A percentile compares a stretch with the other conserved stretches of the same genome.
These are phyloP conservation scores for Trypanosoma scelopori DNA, from an alignment of 208 protist genomes.

Conservation along the genomic window DNA sequence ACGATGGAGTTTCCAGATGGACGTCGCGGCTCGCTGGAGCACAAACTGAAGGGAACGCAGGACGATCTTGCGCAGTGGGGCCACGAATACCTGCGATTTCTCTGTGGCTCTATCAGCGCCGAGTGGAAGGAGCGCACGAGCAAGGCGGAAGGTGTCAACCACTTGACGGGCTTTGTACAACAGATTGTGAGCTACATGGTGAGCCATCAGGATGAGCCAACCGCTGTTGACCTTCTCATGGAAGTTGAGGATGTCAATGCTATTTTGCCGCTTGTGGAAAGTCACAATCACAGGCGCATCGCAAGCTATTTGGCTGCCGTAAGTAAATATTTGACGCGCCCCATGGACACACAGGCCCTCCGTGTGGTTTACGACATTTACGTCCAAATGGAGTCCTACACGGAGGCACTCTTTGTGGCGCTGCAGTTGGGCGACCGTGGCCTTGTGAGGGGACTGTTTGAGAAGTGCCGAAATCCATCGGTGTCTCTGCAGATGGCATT, in stretches of 20 bases:
- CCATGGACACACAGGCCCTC: slow-evolving; percentile 92
- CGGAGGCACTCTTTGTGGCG: slow-evolving; percentile 90
- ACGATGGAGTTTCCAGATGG: slow-evolving; percentile 89
- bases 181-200: slow-evolving; percentile 96
- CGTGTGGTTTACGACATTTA: slow-evolving; percentile 93
- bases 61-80: slow-evolving; percentile 97
- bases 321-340: slow-evolving; percentile 95
- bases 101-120: slow-evolving; percentile 93
- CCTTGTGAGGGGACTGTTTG: slow-evolving; percentile 80
- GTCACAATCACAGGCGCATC: slow-evolving; percentile 95
- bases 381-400: slow-evolving; percentile 86
- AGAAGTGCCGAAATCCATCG: slow-evolving; percentile 58
- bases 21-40: slow-evolving; percentile 88
- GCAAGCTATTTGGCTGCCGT: slow-evolving; percentile 94
- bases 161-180: slow-evolving; percentile 90
- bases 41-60: slow-evolving; percentile 94
- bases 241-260: slow-evolving; percentile 93
- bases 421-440: slow-evolving; percentile 85
- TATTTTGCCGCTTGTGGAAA: slow-evolving; percentile 92
- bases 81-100: slow-evolving; percentile 98
- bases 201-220: slow-evolving; percentile 95
- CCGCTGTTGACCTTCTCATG: slow-evolving; percentile 98
- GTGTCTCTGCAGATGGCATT: slow-evolving; percentile 93
- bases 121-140: slow-evolving; percentile 87
- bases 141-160: slow-evolving; percentile 58